Conservation (phyloP, 2,329 filamentous ascomycete genomes). For the Elsinoe perseae region DNA sequence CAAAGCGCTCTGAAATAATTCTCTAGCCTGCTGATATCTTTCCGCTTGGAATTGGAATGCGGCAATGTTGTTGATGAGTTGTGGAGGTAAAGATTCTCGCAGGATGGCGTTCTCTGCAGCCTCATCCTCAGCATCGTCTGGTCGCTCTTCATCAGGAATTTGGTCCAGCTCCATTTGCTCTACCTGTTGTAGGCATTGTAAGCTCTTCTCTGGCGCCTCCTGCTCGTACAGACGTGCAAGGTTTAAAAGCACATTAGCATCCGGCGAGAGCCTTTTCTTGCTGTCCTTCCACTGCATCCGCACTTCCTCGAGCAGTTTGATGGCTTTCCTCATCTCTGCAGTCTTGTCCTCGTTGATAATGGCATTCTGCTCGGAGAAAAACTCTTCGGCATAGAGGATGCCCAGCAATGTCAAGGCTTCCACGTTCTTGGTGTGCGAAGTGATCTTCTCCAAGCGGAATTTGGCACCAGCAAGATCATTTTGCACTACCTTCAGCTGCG, state of each 20-base stretch:
- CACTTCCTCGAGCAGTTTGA: slow-evolving; percentile 74
- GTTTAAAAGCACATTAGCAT: slow-evolving; percentile 83
- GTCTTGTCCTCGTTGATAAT: slow-evolving; percentile 80
- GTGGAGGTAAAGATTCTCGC: slow-evolving; percentile 74
- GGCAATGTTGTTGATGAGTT: slow-evolving; percentile 93
- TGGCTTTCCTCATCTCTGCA: slow-evolving; percentile 76
- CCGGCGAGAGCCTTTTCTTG: slow-evolving; percentile 72
- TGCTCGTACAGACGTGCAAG: slow-evolving; percentile 83
- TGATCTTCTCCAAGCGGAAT: slow-evolving; percentile 86
- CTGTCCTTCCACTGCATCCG: slow-evolving; percentile 86
- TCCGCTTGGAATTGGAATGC: slow-evolving; percentile 90
- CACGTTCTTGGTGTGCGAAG: slow-evolving; percentile 71
- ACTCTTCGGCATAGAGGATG: slow-evolving; percentile 87
- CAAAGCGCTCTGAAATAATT: slow-evolving; percentile 86
- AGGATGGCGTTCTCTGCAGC: slow-evolving; percentile 42
- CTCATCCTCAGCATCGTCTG: slow-evolving; percentile 37
- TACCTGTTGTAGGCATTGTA: slow-evolving; percentile 85
- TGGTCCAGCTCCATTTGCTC: slow-evolving; percentile 82
- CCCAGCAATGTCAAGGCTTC: slow-evolving; percentile 91
- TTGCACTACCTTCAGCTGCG: slow-evolving; percentile 78
- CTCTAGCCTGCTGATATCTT: slow-evolving; percentile 68
- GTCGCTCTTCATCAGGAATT: slow-evolving; percentile 61
- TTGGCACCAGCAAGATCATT: slow-evolving; percentile 87
- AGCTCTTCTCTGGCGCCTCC: slow-evolving; percentile 78
- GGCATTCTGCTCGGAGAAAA: slow-evolving; percentile 67